A percentile compares a stretch with the other conserved stretches of the same genome.
Evolutionary conservation across 1,284 basidiomycete species (phyloP).

Genomic region (Gymnopus androsaceus): DNA sequence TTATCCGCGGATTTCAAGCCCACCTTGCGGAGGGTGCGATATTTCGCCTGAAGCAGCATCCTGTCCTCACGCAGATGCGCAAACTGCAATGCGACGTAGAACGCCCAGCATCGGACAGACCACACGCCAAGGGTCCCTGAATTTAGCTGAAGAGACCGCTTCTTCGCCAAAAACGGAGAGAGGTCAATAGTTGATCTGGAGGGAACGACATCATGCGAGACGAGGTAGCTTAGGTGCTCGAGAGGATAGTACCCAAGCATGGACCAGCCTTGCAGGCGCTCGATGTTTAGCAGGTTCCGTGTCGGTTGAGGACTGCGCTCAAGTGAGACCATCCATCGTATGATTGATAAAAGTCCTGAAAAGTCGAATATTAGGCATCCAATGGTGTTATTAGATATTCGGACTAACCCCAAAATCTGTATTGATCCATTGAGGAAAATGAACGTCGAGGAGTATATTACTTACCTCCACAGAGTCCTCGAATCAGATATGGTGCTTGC

Average conservation of each 20-base stretch:
- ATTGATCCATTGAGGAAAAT: not conserved
- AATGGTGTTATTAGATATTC: not conserved
- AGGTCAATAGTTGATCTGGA: slow-evolving; percentile 45
- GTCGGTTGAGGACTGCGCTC: slow-evolving; percentile 72
- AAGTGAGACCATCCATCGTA: slow-evolving; percentile 75
- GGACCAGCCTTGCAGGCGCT: slow-evolving; percentile 80
- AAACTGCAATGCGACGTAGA: slow-evolving; percentile 75
- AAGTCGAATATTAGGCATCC: slow-evolving; percentile 5
- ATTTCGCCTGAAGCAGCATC: slow-evolving; percentile 53
- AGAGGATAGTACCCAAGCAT: slow-evolving; percentile 84
- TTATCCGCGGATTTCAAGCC: slow-evolving; percentile 50
- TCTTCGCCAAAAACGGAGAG: slow-evolving; percentile 41
- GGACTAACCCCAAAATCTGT: slow-evolving; percentile 65
- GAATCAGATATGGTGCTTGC: slow-evolving; percentile 63
- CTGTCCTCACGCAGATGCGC: slow-evolving; percentile 69
- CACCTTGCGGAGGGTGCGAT: slow-evolving; percentile 57
- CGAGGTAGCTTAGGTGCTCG: slow-evolving; percentile 76
- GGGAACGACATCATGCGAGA: slow-evolving; percentile 64
- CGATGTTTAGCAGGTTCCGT: slow-evolving; percentile 68
- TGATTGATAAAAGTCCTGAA: slow-evolving; percentile 70
- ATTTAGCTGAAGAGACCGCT: slow-evolving; percentile 47
- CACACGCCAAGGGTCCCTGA: slow-evolving; percentile 54
- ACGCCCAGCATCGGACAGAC: slow-evolving; percentile 78
- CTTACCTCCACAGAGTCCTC: slow-evolving; percentile 57
- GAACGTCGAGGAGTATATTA: not conserved